Percentiles rank a stretch among this genome's conserved stretches.
These are phyloP conservation scores for Phytophthora pinifolia DNA, from an alignment of 352 stramenopile genomes.

Conservation along the genomic window DNA sequence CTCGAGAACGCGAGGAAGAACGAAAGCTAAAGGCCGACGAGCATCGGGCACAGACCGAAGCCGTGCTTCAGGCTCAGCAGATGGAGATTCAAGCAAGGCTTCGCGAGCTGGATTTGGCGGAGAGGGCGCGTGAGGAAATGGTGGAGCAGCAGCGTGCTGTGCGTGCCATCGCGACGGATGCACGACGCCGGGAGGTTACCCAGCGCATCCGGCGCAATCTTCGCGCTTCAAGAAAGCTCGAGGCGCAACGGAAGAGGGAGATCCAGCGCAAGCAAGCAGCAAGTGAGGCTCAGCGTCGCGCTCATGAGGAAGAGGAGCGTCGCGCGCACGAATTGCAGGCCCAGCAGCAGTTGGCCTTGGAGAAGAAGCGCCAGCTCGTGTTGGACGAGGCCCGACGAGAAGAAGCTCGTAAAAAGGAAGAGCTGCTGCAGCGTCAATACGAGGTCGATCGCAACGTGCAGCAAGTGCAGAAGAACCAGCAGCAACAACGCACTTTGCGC, in stretches of 20 bases:
- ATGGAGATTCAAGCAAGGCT: conserved; percentile 63
- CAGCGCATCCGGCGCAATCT: conserved; percentile 73
- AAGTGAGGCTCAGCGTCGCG: conserved; percentile 52
- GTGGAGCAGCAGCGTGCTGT: conserved; percentile 71
- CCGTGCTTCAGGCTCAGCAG: conserved; percentile 60
- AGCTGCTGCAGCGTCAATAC: conserved; percentile 58
- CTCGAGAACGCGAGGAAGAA: conserved; percentile 66
- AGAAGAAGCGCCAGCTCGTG: conserved; percentile 71
- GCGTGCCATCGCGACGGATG: conserved; percentile 66
- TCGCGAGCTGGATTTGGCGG: conserved; percentile 60
- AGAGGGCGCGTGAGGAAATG: conserved; percentile 68
- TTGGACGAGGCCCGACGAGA: conserved; percentile 67
- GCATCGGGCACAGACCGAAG: conserved; percentile 59
- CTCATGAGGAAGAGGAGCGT: conserved; percentile 65
- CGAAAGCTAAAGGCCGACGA: conserved; percentile 76
- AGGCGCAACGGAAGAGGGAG: conserved; percentile 63
- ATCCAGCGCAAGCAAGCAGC: conserved; percentile 61
- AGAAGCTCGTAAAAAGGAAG: conserved; percentile 75
- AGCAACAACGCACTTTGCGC: conserved; percentile 72
- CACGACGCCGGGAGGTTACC: conserved; percentile 52
- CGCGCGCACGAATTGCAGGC: conserved; percentile 54
- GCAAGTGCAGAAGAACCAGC: conserved; percentile 68
- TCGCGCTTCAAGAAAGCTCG: conserved; percentile 60
- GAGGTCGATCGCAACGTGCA: conserved; percentile 74
- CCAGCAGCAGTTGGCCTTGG: conserved; percentile 68